Evolutionary conservation across 2,329 filamentous ascomycete genomes (phyloP), one percentile per base, ranked within the genome.

Genomic region (Lasiodiplodia citricola): DNA sequence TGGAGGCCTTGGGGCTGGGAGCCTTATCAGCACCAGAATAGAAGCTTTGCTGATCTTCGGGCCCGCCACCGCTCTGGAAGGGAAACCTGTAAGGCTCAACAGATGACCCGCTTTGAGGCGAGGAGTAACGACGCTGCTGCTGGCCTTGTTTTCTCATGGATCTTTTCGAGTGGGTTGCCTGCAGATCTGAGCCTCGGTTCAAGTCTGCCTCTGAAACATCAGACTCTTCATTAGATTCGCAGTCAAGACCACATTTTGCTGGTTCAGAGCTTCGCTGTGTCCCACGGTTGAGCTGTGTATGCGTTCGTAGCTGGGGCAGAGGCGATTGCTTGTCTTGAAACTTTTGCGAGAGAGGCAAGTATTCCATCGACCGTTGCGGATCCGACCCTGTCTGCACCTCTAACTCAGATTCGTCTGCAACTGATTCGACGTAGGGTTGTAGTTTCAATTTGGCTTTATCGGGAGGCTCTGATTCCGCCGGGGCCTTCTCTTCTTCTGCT

Each of bases 41-140:
- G 58, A 63, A 35, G 44, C 60, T 64, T 38, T 64, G 60, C 18
- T 38, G 47, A 28, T 64, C 60, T 35, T 64, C 60, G 23, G 60
- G 51, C n/a, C 35, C 23, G 13, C 38, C 23, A 11, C 57, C 41
- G 25, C n/a, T 25, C 18, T 63, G 58, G 25, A 64, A 64, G 7
- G 60, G 60, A 28, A 64, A 64, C 16, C 60, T 64, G 31, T 63
- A 64, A 2, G 44, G 28, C 28, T n/a, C 44, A 2, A 16, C 13
- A 25, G 28, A 25, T 13, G 6, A 38, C 16, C 37, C 31, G 16
- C 28, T 31, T 13, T 38, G 28, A 14, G 47, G 25, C 21, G n/a
- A 3, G 18, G 18, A 28, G 38, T 28, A 31, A 11, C 35, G 13
- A 25, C 13, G 8, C 41, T 50, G 58, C 25, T 35, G 16, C 18